Conservation (phyloP, 78 protist species). For the Planoprotostelium fungivorum region DNA sequence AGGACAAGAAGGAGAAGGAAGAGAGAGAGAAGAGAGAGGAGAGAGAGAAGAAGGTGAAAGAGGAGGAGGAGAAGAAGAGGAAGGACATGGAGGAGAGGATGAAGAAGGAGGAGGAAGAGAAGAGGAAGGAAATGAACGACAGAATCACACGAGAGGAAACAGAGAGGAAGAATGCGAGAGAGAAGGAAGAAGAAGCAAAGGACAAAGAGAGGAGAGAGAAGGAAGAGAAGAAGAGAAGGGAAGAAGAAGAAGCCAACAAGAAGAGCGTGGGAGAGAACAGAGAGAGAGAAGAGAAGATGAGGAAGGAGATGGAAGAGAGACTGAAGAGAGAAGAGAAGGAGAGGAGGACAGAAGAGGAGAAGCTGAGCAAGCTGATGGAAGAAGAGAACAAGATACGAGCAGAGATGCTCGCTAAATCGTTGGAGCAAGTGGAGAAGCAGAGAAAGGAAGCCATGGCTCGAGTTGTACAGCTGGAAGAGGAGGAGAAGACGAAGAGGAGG, state of each 20-base stretch:
- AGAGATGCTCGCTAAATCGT: not conserved
- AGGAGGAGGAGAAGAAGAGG: not conserved
- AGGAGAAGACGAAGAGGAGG: not conserved
- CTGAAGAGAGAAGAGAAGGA: not conserved
- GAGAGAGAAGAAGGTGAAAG: not conserved
- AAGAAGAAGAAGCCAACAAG: not conserved
- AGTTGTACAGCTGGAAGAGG: too few relatives aligned
- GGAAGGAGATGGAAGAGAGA: not conserved
- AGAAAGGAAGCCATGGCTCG: too few relatives aligned
- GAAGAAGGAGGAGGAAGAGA: not conserved
- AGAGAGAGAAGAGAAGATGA: not conserved
- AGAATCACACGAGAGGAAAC: not conserved
- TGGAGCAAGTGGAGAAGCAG: too few relatives aligned
- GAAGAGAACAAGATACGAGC: not conserved
- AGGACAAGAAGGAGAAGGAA: not conserved
- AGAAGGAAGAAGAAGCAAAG: too few relatives aligned
- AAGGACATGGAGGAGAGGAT: not conserved
- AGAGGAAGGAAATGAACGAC: not conserved
- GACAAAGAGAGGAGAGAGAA: too few relatives aligned
- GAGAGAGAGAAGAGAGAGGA: not conserved
- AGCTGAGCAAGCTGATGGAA: not conserved
- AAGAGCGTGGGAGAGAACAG: not conserved
- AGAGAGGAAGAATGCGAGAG: too few relatives aligned
- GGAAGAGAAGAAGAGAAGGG: not conserved
- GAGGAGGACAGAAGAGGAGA: not conserved